Conservation (phyloP, 2,329 filamentous ascomycete species). For the Scortechinia acanthostroma region DNA sequence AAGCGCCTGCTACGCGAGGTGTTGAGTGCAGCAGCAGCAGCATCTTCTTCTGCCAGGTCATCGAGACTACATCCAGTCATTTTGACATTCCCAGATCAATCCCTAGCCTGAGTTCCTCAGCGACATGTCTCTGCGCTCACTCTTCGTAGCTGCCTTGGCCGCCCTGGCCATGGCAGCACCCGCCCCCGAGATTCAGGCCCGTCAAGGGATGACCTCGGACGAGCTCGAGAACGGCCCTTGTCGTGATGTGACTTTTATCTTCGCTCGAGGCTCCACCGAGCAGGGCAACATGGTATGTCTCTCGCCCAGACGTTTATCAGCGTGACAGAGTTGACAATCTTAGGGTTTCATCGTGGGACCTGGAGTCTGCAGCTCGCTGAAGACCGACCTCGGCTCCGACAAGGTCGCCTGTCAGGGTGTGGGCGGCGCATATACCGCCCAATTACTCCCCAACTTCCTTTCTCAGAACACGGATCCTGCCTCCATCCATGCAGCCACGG, state of each 20-base stretch:
- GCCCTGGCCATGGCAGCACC: not conserved
- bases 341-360: conserved; percentile 2
- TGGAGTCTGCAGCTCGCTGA: conserved; percentile 3
- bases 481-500: conserved; percentile 11
- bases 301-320: not conserved
- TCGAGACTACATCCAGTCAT: no score
- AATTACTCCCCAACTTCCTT: conserved; percentile 15
- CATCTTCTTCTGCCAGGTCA: no score
- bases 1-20: no score
- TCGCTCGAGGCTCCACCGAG: conserved; percentile 6
- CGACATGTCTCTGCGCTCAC: not conserved
- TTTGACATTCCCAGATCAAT: no score
- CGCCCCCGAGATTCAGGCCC: not conserved
- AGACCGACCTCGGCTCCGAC: conserved; percentile 2
- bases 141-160: not conserved
- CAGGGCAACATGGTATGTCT: conserved; percentile 8
- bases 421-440: conserved; percentile 14
- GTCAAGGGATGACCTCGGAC: conserved; percentile 8
- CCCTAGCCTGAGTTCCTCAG: no score
- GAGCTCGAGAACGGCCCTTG: conserved; percentile 13
- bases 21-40: no score
- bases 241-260: conserved; percentile 5
- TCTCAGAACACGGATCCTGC: conserved; percentile 14
- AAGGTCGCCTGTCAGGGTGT: conserved; percentile 3
- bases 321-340: conserved; percentile 2